Base-by-base conservation (phyloP, 345 rosid species). In the Hirschfeldia incana region DNA sequence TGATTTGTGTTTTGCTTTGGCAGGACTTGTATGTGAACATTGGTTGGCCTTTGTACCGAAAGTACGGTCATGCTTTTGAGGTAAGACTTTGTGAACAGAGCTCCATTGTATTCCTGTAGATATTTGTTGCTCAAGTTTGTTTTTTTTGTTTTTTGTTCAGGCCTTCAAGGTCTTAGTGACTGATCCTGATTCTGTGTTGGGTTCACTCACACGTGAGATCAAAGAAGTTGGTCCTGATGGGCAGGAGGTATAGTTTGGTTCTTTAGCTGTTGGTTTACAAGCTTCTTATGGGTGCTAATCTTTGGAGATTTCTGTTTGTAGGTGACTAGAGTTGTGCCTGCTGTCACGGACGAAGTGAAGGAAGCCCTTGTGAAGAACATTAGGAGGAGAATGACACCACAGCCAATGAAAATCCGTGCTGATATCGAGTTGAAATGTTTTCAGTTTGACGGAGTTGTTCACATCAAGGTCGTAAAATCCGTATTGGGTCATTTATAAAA, bases 401-500 rank as follows among this genome's bases (percentile, higher is more conserved):
- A 91, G 34, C 99, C 99, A 68, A 75, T 90, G 86, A 96, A 93
- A 89, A 90, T 96, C 76, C 87, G 94, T 1, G 98, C 98, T 75
- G 98, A 96, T 82, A 85, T 96, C 72, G 99, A 93, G 74, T 88
- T 96, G 97, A 92, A 90, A 66, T 96, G 99, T 85, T 96, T 93
- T 85, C 97, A 93, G 87, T 92, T 93, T 79, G 99, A 96, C 39
- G 98, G 99, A 9, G 98, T 95, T 77, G 86, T 93, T 76, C 99
- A 95, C 89, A 92, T 96, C 42, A 93, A 96, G 97, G 98, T 96
- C 37, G 4, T 65, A 58, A 46, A 13, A 33, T 33, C 36, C 42
- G 27, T 30, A 13, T 12, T 9, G 26, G 68, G 36, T 46, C 17
- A 26, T 72, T 34, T 66, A 12, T 28, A 6, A 29, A 29, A 13